Conservation (phyloP, 352 stramenopile genomes). For the Pythium dissimile region DNA sequence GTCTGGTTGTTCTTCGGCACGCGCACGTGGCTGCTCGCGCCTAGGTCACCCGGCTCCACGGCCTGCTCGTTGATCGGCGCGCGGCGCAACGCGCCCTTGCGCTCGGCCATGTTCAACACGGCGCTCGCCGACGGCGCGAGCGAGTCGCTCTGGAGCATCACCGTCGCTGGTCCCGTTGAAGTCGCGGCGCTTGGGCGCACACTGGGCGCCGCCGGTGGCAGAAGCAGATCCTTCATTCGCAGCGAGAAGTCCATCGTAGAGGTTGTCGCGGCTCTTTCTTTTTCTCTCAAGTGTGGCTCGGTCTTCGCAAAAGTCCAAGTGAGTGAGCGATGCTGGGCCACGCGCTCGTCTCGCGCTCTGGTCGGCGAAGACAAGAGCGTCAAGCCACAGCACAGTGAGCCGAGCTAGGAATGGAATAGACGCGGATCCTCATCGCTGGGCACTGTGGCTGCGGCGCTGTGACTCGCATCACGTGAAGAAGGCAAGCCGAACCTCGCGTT, state of each 20-base stretch:
- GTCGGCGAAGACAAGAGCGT: conserved; percentile 3
- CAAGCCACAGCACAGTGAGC: too few relatives aligned
- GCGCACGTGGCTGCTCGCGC: conserved; percentile 38
- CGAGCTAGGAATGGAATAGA: too few relatives aligned
- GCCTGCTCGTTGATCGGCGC: conserved; percentile 76
- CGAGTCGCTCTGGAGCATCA: not conserved
- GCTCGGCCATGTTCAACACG: conserved; percentile 49
- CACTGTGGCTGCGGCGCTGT: too few relatives aligned
- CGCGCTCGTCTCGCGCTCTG: conserved; percentile 1
- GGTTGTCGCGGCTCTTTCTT: not conserved
- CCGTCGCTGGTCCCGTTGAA: conserved; percentile 16
- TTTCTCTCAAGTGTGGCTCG: conserved; percentile 9
- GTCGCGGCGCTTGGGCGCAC: conserved; percentile 46
- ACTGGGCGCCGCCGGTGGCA: conserved; percentile 42
- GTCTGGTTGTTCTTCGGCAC: conserved; percentile 77
- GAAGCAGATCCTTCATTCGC: conserved; percentile 69
- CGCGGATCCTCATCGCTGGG: too few relatives aligned
- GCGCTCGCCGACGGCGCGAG: conserved; percentile 17
- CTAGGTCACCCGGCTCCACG: conserved; percentile 63
- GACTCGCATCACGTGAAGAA: too few relatives aligned
- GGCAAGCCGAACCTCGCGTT: too few relatives aligned
- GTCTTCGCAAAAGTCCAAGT: conserved; percentile 22
- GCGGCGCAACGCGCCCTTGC: conserved; percentile 54
- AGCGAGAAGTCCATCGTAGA: conserved; percentile 65
- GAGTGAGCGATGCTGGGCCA: not conserved